These are phyloP conservation scores for Rosellinia necatrix DNA, from an alignment of 2,329 filamentous ascomycete genomes.

Conservation along the genomic window DNA sequence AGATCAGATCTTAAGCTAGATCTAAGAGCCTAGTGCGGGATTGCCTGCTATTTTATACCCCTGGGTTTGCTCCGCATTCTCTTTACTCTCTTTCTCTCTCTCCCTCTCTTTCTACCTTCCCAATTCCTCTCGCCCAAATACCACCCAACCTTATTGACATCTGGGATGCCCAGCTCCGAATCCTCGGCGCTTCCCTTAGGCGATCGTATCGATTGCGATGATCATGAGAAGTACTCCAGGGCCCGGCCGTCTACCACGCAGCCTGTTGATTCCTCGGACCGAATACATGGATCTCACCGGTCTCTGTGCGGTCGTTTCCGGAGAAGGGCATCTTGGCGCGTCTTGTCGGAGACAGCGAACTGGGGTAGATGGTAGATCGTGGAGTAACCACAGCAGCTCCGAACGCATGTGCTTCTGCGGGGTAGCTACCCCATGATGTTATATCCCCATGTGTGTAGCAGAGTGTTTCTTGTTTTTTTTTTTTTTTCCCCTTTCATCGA, in stretches of 20 bases:
- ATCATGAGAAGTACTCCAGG: background rate
- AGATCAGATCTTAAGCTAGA: background rate
- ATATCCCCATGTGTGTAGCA: no score
- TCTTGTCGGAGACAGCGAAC: conserved; percentile 9
- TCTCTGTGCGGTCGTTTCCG: conserved; percentile 5
- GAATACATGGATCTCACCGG: conserved; percentile 22
- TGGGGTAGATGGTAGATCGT: conserved; percentile 6
- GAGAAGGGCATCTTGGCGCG: conserved; percentile 17
- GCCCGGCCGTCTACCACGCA: background rate
- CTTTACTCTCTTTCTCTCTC: background rate
- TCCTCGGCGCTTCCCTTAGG: conserved; percentile 6
- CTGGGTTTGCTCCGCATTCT: background rate
- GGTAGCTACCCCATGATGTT: conserved; percentile 25
- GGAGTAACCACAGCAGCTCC: background rate
- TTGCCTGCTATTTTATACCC: conserved; percentile 9
- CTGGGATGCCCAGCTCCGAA: background rate
- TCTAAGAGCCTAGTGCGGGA: background rate
- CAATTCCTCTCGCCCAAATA: background rate
- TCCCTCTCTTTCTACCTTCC: background rate
- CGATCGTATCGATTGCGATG: background rate
- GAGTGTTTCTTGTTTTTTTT: no score
- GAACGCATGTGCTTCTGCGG: conserved; percentile 14
- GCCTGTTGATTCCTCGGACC: conserved; percentile 20
- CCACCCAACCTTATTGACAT: background rate
- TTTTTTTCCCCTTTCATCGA: background rate